Conservation (phyloP, 352 stramenopile species). For the Pythium angustatum region DNA sequence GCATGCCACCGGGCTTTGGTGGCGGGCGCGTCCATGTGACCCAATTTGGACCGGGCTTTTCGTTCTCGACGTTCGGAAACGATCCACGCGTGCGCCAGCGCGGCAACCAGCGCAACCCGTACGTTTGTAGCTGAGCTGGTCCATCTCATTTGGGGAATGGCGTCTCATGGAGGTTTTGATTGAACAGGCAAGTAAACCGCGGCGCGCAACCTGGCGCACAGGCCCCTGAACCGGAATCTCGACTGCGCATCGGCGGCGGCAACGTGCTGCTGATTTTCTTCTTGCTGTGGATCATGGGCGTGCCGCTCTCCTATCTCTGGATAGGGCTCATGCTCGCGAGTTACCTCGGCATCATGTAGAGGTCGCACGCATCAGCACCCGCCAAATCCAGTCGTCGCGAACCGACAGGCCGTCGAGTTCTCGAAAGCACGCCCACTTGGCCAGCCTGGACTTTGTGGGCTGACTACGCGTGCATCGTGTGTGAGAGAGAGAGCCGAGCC, state of each 20-base stretch:
- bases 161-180: not conserved
- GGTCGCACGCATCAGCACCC: too few species aligned
- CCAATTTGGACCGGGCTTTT: conserved; percentile 77
- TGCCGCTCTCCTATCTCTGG: conserved; percentile 80
- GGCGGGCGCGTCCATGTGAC: conserved; percentile 73
- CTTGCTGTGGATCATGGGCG: conserved; percentile 78
- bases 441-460: too few species aligned
- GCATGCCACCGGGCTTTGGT: conserved; percentile 48
- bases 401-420: too few species aligned
- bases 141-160: not conserved
- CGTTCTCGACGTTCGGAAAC: conserved; percentile 74
- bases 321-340: conserved; percentile 75
- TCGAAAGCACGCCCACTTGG: too few species aligned
- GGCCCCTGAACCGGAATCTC: conserved; percentile 44
- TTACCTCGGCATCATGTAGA: conserved; percentile 68
- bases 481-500: too few species aligned
- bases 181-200: conserved; percentile 2
- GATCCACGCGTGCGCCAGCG: conserved; percentile 53
- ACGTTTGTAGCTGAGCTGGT: conserved; percentile 1
- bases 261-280: conserved; percentile 79
- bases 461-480: too few species aligned
- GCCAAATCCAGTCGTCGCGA: too few species aligned
- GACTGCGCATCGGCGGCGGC: conserved; percentile 63
- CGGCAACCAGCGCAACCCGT: conserved; percentile 57
- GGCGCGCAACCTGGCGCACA: conserved; percentile 35